A percentile compares a stretch with the other conserved stretches of the same genome.
Conservation (phyloP, 495 filamentous ascomycete species). For the Talaromyces ruber region DNA sequence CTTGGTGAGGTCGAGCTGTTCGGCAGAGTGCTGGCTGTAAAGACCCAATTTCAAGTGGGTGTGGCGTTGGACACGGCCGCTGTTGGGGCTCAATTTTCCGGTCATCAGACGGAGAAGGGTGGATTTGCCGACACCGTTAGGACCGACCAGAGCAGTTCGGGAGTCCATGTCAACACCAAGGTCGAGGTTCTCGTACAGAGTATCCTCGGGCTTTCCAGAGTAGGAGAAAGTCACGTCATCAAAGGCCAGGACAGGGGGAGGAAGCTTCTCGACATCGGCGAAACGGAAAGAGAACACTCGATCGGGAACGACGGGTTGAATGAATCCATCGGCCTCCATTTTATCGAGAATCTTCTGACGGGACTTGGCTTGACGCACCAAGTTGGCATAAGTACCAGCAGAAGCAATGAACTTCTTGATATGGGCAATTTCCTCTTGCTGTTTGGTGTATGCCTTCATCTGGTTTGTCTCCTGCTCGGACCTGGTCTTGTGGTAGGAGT, state of each 20-base stretch:
- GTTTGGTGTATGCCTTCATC: constrained; percentile 96
- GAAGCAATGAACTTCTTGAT: constrained; percentile 99
- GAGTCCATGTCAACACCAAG: constrained; percentile 99
- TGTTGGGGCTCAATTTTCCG: constrained; percentile 80
- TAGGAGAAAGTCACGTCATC: constrained; percentile 98
- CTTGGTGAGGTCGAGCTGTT: constrained; percentile 97
- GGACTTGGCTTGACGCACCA: constrained; percentile 97
- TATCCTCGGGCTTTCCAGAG: constrained; percentile 79
- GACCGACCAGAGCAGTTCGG: constrained; percentile 90
- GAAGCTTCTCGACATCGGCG: constrained; percentile 96
- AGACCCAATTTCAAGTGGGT: constrained; percentile 97
- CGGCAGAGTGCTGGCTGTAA: constrained; percentile 96
- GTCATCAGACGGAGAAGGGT: constrained; percentile 97
- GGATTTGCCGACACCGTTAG: constrained; percentile 99
- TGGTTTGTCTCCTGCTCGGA: constrained; percentile 95
- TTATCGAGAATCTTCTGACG: constrained; percentile 99
- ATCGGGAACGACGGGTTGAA: constrained; percentile 79
- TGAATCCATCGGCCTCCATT: constrained; percentile 99
- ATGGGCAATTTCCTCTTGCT: constrained; percentile 97
- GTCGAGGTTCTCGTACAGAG: constrained; percentile 92
- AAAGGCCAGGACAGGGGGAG: constrained; percentile 91
- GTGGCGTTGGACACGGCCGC: constrained; percentile 76
- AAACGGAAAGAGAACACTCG: constrained; percentile 97
- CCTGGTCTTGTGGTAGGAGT: constrained; percentile 94
- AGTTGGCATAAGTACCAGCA: constrained; percentile 98